These are phyloP conservation scores for Penicillium sp. DNA, from an alignment of 2,329 filamentous ascomycete species.

Conservation along the genomic window DNA sequence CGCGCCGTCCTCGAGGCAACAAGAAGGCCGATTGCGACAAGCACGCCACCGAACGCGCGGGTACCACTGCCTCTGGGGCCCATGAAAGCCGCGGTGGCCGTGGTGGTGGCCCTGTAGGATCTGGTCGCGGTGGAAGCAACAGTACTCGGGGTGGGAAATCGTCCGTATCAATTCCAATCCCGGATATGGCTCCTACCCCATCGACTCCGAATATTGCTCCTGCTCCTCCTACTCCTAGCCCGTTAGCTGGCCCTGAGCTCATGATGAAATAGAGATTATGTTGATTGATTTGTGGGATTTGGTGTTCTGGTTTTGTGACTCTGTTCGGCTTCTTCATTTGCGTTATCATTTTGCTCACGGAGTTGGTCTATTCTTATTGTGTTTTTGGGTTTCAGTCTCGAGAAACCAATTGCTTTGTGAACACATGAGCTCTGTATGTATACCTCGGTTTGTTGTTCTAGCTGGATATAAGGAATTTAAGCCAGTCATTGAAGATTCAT, in stretches of 20 bases:
- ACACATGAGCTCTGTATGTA: constrained; percentile 2
- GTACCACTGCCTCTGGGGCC: constrained; percentile 18
- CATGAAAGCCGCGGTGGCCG: constrained; percentile 32
- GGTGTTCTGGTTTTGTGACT: constrained; percentile 1
- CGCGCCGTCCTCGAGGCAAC: constrained; percentile 79
- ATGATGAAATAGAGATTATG: constrained; percentile 28
- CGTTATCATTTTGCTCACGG: constrained; percentile 1
- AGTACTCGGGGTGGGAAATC: constrained; percentile 32
- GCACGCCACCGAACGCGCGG: constrained; percentile 71
- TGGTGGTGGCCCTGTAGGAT: constrained; percentile 24
- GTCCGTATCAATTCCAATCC: constrained; percentile 23
- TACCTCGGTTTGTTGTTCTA: background rate
- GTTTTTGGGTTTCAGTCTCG: background rate
- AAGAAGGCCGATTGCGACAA: constrained; percentile 83
- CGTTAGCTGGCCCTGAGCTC: constrained; percentile 23
- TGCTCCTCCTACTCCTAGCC: background rate
- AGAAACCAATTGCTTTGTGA: background rate
- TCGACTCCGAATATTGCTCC: constrained; percentile 14
- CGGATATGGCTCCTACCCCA: constrained; percentile 1
- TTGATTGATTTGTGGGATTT: constrained; percentile 1
- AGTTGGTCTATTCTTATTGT: background rate
- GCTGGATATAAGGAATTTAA: background rate
- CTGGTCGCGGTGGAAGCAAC: constrained; percentile 28
- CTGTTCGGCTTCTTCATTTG: constrained; percentile 1
- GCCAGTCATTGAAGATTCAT: background rate